Evolutionary conservation across 2,329 filamentous ascomycete species (phyloP), one percentile per base, ranked within the genome.

Genomic region (Epichloe hybrida): DNA sequence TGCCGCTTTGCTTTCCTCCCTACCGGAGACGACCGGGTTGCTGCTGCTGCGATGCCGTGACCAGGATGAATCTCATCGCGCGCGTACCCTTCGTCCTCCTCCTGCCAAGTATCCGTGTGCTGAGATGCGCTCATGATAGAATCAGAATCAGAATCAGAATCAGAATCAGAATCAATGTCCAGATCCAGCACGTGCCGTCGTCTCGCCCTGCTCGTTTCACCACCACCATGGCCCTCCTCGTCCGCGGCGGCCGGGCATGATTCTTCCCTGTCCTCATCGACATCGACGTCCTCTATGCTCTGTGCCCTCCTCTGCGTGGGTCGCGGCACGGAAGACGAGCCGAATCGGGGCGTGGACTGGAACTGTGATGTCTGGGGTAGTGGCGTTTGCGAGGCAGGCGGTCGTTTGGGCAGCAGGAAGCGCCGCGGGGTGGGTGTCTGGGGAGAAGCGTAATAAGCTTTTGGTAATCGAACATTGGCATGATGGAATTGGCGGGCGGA

Each of bases 361-460:
- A 69, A 70, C 49, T 60, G 65, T 46, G 60, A 60, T 6, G 57
- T 51, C 21, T 48, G 46, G 12, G 54, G 60, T 23, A 62, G 56
- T 12, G 62, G 63, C 21, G 62, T 62, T 52, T 66, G 64, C 27
- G 64, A 64, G 5, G 59, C 54, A 47, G 62, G 60, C n/a, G 63
- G 58, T 13, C 60, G 58, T 34, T 66, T 69, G 2, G 66, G 58
- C 6, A 66, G 59, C 50, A 70, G 58, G 51, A 72, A 71, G 5
- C 66, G 63, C 53, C 67, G 62, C 20, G 69, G 66, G 6, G 65
- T 62, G 4, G 68, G 65, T 36, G 69, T 71, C 69, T 71, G 27
- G 27, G 27, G 27, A 27, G 3, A 1, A 27, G 27, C 27, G 2
- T 8, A 1, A 27, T 8, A 1, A 27, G 27, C 8, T 27, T 27